Evolutionary conservation across 2,329 filamentous ascomycete genomes (phyloP), one percentile per base, ranked within the genome.

Genomic region (Penicillium corylophilum): DNA sequence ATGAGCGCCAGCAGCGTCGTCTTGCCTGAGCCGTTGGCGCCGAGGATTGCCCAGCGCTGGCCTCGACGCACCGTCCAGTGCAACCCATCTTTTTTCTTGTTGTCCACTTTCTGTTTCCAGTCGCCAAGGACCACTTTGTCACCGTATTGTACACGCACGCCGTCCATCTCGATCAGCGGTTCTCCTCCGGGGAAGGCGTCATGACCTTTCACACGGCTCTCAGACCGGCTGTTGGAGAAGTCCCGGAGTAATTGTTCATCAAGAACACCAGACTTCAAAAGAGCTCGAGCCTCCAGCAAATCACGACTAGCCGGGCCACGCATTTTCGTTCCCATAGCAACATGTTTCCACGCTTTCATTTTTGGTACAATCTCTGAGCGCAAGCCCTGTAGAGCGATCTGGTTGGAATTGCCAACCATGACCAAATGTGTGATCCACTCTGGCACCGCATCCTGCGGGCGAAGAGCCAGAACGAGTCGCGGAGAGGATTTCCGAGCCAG

Each of bases 11-110:
- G 82, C 35, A 99, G 81, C 0, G 94, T 99, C 0, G 94, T 99
- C 76, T 99, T 99, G 16, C 94, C 94, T 0, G 90, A 96, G 12
- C 82, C 94, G 63, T 99, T 97, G 28, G 92, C 88, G 0, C 94
- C 94, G 65, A 99, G 94, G 16, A 97, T 82, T 3, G 89, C 93
- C 88, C 91, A 96, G 56, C 92, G 84, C 68, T 96, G 85, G 22
- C 93, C 92, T 46, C 87, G 83, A 35, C 85, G 83, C 22, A 97
- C 86, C 0, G 82, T 89, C 90, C 94, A 96, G 66, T 87, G 81
- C 5, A 97, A 76, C 0, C 93, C 93, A 1, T 81, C 70, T 52
- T 76, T 74, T 16, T 72, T 59, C 42, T 75, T 62, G 0, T 81
- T 81, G 3, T 81, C 61, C 12, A 80, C 67, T 1, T 78, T 64